Percentiles rank a stretch among this genome's conserved stretches.
Evolutionary conservation across 306 rosid species (phyloP).

Genomic region (Bauhinia variegata): DNA sequence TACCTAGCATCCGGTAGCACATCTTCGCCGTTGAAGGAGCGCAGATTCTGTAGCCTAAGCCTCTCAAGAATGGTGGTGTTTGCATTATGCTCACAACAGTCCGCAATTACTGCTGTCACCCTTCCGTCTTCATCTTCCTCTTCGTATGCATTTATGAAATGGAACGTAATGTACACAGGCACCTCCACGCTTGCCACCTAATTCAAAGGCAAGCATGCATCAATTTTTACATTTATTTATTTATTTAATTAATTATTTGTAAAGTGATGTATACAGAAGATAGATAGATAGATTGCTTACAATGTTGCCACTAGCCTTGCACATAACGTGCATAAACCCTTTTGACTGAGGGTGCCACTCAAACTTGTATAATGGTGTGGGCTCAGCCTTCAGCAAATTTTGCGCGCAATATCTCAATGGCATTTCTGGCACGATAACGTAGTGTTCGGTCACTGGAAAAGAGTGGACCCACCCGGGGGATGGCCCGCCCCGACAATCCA

Average conservation of each 20-base stretch:
- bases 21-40: constrained; percentile 56
- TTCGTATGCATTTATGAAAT: constrained; percentile 91
- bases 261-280: background rate
- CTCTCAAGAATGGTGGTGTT: constrained; percentile 62
- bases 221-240: too few relatives aligned
- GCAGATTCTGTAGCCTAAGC: constrained; percentile 72
- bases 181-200: constrained; percentile 94
- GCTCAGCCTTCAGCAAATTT: constrained; percentile 86
- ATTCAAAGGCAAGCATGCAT: background rate
- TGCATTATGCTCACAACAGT: constrained; percentile 89
- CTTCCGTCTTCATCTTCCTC: constrained; percentile 84
- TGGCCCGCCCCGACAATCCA: constrained; percentile 65
- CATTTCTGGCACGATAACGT: constrained; percentile 85
- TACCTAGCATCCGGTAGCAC: constrained; percentile 92
- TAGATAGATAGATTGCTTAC: constrained; percentile 42
- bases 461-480: constrained; percentile 96
- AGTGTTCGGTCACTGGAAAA: constrained; percentile 78
- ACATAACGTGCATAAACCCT: constrained; percentile 78
- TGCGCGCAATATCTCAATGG: constrained; percentile 78
- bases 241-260: too few relatives aligned
- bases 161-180: constrained; percentile 81
- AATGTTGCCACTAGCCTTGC: constrained; percentile 77
- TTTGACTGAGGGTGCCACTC: constrained; percentile 82
- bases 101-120: constrained; percentile 64
- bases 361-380: constrained; percentile 86